Base-by-base conservation (phyloP, 1,284 basidiomycete genomes). In the Athelia psychrophila region DNA sequence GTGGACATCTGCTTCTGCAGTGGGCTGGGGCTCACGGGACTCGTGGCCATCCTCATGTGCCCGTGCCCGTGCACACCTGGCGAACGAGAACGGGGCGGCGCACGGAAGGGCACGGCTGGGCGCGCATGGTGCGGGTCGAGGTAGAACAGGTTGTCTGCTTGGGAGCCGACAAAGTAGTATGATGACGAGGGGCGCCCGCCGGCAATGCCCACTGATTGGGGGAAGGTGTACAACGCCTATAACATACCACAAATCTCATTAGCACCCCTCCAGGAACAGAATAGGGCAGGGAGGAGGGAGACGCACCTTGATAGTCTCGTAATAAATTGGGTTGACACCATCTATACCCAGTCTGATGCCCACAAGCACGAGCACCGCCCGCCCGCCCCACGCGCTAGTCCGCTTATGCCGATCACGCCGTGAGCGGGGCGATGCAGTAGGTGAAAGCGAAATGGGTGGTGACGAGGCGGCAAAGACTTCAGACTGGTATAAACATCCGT, bases 131-230 rank as follows among this genome's bases (percentile, higher is more conserved):
- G 96, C 0, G 96, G 96, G 68, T 99, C 96, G 47, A 98, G 88
- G 65, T 98, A 99, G 70, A 98, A 96, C 5, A 97, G 77, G 49
- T 84, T 89, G 58, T 94, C 88, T 2, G 86, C 89, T 65, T 98
- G 96, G 0, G 86, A 82, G 13, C 94, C 96, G 48, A 98, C 91
- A 67, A 99, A 99, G 72, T 98, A 99, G 68, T 98, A 98, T 0
- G 94, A 98, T 0, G 93, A 96, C 20, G 91, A 91, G 0, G 96
- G 96, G 24, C 95, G 81, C 2, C 96, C 96, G 44, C 96, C 96
- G 0, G 95, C 93, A 54, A 98, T 98, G 44, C 96, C 96, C 36
- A 98, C 91, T 2, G 89, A 93, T 71, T 98, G 96, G 0, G 95
- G 95, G 68, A 95, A 93, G 0, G 88, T 91, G 69, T 96, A 98